Evolutionary conservation across 768 basidiomycete species (phyloP).

Genomic region (Tremella mesenterica): DNA sequence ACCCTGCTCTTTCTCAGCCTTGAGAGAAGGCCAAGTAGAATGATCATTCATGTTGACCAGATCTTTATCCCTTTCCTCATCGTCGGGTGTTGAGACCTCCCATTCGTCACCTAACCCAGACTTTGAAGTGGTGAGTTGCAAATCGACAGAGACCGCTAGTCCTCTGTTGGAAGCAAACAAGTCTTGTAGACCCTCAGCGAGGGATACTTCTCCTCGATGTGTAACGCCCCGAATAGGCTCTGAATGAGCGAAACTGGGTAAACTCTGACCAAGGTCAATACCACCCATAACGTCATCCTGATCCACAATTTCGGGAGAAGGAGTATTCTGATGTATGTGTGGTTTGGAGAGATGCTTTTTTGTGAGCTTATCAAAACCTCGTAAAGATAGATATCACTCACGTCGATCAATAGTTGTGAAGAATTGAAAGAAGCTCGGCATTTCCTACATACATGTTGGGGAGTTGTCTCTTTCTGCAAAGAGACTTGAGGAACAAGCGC

Average conservation of each 20-base stretch:
- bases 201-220: no score
- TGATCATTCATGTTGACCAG: not conserved
- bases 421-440: not conserved
- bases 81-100: not conserved
- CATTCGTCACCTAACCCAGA: not conserved
- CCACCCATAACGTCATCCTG: not conserved
- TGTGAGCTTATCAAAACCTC: not conserved
- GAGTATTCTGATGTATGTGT: not conserved
- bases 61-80: not conserved
- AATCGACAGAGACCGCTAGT: not conserved
- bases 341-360: not conserved
- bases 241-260: not conserved
- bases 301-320: not conserved
- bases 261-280: not conserved
- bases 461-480: no score
- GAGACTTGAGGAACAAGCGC: not conserved
- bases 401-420: not conserved
- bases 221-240: no score
- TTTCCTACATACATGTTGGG: not conserved
- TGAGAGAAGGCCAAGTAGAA: not conserved
- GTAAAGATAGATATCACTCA: not conserved
- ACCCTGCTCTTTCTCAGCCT: no score
- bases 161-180: not conserved
- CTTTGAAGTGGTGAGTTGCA: not conserved
- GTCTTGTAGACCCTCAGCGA: not conserved